A percentile compares a stretch with the other conserved stretches of the same genome.
phyloP scores from a whole-genome alignment of 805 yeast genomes.

The Saccharomycopsis capsularis region DNA sequence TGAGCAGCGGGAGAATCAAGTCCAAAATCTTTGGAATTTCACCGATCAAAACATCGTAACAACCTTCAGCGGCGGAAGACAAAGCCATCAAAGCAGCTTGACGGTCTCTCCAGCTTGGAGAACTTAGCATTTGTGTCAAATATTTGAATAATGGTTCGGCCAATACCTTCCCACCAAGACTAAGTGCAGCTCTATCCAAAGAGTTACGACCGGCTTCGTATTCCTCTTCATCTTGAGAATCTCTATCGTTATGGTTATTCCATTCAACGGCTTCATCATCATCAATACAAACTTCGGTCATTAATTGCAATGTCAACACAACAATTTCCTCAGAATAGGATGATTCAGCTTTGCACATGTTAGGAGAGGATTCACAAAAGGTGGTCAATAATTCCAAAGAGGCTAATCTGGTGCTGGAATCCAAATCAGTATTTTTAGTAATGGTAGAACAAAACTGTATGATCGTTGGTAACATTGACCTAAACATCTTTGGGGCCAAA shows the following conservation, averaged over 20 bases:
- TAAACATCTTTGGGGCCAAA: conserved; percentile 90
- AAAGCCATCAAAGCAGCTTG: conserved; percentile 97
- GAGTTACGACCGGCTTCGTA: conserved; percentile 91
- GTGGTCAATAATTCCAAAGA: conserved; percentile 86
- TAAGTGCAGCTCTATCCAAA: conserved; percentile 83
- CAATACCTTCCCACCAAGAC: conserved; percentile 73
- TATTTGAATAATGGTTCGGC: conserved; percentile 83
- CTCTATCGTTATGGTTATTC: conserved; percentile 72
- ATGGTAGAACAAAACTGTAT: conserved; percentile 81
- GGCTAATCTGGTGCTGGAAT: conserved; percentile 70
- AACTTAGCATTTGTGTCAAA: conserved; percentile 74
- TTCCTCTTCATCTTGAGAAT: conserved; percentile 78
- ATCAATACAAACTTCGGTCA: conserved; percentile 87
- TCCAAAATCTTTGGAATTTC: conserved; percentile 80
- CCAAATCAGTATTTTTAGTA: conserved; percentile 73
- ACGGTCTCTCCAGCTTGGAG: conserved; percentile 84
- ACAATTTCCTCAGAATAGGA: conserved; percentile 68
- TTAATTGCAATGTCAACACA: conserved; percentile 65
- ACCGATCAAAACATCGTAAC: conserved; percentile 75
- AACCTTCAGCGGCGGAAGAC: conserved; percentile 96
- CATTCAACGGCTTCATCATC: conserved; percentile 88
- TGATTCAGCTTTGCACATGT: conserved; percentile 82
- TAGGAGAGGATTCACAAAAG: conserved; percentile 88
- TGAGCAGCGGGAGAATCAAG: conserved; percentile 75
- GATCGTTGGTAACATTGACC: conserved; percentile 83